These are phyloP conservation scores for Penicillium cosmopolitanum DNA, from an alignment of 495 filamentous ascomycete species.

Conservation along the genomic window DNA sequence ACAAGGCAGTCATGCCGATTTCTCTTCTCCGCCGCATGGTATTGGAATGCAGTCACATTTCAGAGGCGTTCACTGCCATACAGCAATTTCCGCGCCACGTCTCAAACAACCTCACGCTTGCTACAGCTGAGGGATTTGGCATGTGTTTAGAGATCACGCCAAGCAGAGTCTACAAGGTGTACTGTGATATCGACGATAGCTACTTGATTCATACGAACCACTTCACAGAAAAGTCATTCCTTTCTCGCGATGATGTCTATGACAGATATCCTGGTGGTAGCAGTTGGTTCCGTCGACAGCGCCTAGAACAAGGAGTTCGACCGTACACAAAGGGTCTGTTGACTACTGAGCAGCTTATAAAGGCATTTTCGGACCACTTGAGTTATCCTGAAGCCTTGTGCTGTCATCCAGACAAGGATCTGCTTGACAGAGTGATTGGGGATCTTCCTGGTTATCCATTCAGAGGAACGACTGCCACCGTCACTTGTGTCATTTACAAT, in stretches of 20 bases:
- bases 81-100: constrained; percentile 27
- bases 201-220: constrained; percentile 11
- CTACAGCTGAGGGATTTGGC: constrained; percentile 29
- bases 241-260: neutral
- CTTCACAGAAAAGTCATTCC: neutral
- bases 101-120: constrained; percentile 28
- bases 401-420: neutral
- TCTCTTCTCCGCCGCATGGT: constrained; percentile 27
- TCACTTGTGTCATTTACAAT: constrained; percentile 34
- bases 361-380: constrained; percentile 31
- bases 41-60: constrained; percentile 19
- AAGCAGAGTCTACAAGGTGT: constrained; percentile 14
- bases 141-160: constrained; percentile 25
- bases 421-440: neutral
- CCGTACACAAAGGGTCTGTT: constrained; percentile 8
- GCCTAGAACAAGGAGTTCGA: neutral
- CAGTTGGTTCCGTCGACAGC: constrained; percentile 5
- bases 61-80: constrained; percentile 10
- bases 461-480: constrained; percentile 25
- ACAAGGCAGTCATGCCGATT: constrained; percentile 12
- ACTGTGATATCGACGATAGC: constrained; percentile 6
- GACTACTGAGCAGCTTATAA: constrained; percentile 18
- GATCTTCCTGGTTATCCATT: neutral
- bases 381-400: constrained; percentile 26
- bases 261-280: constrained; percentile 8